Evolutionary conservation across 2,329 filamentous ascomycete species (phyloP).

Genomic region (Penicillium sp.): DNA sequence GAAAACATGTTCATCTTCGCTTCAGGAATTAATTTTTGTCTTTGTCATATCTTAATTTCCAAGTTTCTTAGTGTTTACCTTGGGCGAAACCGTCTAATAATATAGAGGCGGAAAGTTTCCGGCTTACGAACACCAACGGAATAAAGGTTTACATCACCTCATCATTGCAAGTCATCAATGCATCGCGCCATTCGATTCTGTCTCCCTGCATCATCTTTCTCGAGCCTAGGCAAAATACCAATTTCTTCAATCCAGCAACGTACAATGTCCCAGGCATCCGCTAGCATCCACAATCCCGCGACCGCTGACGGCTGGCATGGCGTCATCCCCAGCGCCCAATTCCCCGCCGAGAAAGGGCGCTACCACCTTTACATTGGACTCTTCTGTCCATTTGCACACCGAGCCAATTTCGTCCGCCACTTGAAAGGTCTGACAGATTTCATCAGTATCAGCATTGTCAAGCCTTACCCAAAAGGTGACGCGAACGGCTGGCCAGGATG

Average conservation of each 20-base stretch:
- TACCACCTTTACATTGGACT: constrained; percentile 61
- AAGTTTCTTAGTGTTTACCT: too few relatives aligned
- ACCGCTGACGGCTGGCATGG: constrained; percentile 50
- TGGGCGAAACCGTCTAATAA: too few relatives aligned
- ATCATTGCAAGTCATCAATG: too few relatives aligned
- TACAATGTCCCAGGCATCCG: neutral
- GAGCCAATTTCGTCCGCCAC: constrained; percentile 58
- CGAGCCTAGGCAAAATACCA: too few relatives aligned
- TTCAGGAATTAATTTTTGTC: too few relatives aligned
- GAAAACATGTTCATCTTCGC: too few relatives aligned
- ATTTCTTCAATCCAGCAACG: neutral
- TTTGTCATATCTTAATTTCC: too few relatives aligned
- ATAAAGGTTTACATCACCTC: too few relatives aligned
- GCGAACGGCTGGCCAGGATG: constrained; percentile 64
- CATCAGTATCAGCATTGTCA: constrained; percentile 60
- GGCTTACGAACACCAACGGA: too few relatives aligned
- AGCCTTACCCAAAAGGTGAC: constrained; percentile 67
- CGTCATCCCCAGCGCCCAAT: constrained; percentile 49
- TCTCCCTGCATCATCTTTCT: too few relatives aligned
- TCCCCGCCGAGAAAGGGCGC: constrained; percentile 52
- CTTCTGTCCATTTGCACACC: constrained; percentile 67
- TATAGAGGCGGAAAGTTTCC: too few relatives aligned
- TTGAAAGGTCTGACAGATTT: constrained; percentile 58
- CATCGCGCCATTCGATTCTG: too few relatives aligned
- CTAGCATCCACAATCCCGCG: constrained; percentile 19